Conservation (phyloP, 2,329 filamentous ascomycete genomes). For the Fusarium sp. region DNA sequence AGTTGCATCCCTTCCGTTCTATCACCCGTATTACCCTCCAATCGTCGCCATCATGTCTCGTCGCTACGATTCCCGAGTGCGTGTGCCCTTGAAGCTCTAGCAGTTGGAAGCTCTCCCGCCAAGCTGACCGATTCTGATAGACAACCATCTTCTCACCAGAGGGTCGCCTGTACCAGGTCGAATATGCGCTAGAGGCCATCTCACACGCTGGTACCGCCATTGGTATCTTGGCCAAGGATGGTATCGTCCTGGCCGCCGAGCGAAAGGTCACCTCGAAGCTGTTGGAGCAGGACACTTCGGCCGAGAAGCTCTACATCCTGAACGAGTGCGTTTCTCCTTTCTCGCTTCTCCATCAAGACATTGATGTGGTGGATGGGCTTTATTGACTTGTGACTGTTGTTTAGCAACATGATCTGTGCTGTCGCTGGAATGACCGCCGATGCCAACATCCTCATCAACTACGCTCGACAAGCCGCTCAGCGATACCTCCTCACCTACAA, state of each 20-base stretch:
- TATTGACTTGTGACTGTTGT: constrained; percentile 15
- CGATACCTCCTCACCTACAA: constrained; percentile 99
- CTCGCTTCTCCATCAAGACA: neutral
- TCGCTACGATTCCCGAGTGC: constrained; percentile 95
- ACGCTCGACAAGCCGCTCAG: constrained; percentile 95
- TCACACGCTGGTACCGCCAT: constrained; percentile 97
- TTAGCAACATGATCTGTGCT: constrained; percentile 99
- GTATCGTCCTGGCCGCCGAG: constrained; percentile 97
- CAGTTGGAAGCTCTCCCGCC: constrained; percentile 32
- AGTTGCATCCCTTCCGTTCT: neutral
- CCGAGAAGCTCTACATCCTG: constrained; percentile 99
- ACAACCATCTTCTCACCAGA: constrained; percentile 99
- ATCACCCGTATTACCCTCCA: constrained; percentile 3
- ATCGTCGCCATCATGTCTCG: constrained; percentile 75
- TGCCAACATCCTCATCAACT: constrained; percentile 99
- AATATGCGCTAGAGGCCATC: constrained; percentile 98
- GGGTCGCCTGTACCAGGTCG: constrained; percentile 97
- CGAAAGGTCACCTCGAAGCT: constrained; percentile 99
- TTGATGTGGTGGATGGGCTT: neutral
- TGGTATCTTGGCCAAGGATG: constrained; percentile 96
- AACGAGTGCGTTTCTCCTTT: constrained; percentile 78
- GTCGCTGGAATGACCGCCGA: constrained; percentile 99
- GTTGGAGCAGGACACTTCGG: constrained; percentile 98
- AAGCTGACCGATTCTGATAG: constrained; percentile 56
- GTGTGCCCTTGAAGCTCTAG: constrained; percentile 49